These are phyloP conservation scores for Emericellopsis cladophorae DNA, from an alignment of 2,329 filamentous ascomycete genomes.

Conservation along the genomic window DNA sequence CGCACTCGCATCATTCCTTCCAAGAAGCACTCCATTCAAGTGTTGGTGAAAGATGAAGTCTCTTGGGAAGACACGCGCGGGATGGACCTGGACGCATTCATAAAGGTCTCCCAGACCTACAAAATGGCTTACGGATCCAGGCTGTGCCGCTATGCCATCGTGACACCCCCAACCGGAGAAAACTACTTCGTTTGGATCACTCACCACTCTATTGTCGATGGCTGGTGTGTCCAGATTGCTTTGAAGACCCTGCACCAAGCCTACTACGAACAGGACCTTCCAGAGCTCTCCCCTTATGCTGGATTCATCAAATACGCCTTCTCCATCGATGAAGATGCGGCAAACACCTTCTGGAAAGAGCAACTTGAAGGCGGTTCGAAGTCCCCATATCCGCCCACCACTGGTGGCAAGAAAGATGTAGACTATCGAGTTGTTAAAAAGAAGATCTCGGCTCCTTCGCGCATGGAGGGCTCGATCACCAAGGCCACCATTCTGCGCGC, in stretches of 20 bases:
- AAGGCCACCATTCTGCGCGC: slow-evolving; percentile 2
- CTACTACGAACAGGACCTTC: neutral
- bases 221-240: slow-evolving; percentile 2
- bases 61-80: neutral
- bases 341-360: slow-evolving; percentile 4
- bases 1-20: slow-evolving; percentile 4
- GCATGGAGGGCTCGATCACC: slow-evolving; percentile 1
- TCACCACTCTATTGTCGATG: slow-evolving; percentile 4
- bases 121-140: slow-evolving; percentile 4
- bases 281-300: slow-evolving; percentile 1
- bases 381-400: slow-evolving; percentile 3
- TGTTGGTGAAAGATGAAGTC: slow-evolving; percentile 2
- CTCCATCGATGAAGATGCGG: slow-evolving; percentile 1
- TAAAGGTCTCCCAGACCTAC: neutral
- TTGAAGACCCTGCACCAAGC: slow-evolving; percentile 1
- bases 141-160: slow-evolving; percentile 5
- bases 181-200: slow-evolving; percentile 1
- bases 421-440: neutral
- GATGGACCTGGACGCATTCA: neutral
- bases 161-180: neutral
- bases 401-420: neutral
- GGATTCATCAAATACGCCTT: slow-evolving; percentile 4
- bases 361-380: slow-evolving; percentile 4
- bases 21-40: slow-evolving; percentile 1
- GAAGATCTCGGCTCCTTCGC: neutral